phyloP scores from a whole-genome alignment of 2,329 filamentous ascomycete species.

The Penicillium sp. region DNA sequence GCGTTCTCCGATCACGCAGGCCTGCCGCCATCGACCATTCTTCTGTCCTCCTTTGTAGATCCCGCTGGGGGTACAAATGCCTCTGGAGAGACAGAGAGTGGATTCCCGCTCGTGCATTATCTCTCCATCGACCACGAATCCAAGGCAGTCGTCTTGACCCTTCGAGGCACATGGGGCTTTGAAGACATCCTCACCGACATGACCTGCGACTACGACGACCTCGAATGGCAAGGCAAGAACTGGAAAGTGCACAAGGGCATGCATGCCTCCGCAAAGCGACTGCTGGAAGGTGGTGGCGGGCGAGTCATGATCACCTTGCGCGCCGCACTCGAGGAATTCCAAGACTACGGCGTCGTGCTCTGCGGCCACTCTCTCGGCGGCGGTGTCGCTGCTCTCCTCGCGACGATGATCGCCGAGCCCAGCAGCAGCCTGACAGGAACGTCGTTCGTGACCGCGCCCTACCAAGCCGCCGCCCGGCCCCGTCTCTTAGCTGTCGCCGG shows the following conservation, averaged over 20 bases:
- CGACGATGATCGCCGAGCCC: conserved; percentile 68
- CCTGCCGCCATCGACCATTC: conserved; percentile 46
- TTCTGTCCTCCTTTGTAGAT: conserved; percentile 69
- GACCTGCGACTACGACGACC: conserved; percentile 68
- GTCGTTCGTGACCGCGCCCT: conserved; percentile 61
- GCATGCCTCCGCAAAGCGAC: conserved; percentile 65
- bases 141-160: conserved; percentile 69
- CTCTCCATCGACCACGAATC: conserved; percentile 69
- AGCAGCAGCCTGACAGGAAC: conserved; percentile 48
- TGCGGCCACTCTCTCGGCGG: conserved; percentile 69
- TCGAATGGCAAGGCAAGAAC: conserved; percentile 56
- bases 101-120: conserved; percentile 70
- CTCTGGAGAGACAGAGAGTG: conserved; percentile 62
- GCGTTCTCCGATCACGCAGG: conserved; percentile 48
- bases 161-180: conserved; percentile 68
- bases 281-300: conserved; percentile 66
- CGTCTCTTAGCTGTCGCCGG: conserved; percentile 35
- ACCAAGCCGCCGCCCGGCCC: conserved; percentile 36
- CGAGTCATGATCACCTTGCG: conserved; percentile 65
- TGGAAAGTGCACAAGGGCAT: conserved; percentile 74
- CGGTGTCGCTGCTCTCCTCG: conserved; percentile 66
- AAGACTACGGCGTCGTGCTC: conserved; percentile 67
- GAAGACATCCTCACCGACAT: conserved; percentile 71
- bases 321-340: conserved; percentile 63
- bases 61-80: conserved; percentile 65